Evolutionary conservation across 805 yeast species (phyloP).

Genomic region (Suhomyces prunicola): DNA sequence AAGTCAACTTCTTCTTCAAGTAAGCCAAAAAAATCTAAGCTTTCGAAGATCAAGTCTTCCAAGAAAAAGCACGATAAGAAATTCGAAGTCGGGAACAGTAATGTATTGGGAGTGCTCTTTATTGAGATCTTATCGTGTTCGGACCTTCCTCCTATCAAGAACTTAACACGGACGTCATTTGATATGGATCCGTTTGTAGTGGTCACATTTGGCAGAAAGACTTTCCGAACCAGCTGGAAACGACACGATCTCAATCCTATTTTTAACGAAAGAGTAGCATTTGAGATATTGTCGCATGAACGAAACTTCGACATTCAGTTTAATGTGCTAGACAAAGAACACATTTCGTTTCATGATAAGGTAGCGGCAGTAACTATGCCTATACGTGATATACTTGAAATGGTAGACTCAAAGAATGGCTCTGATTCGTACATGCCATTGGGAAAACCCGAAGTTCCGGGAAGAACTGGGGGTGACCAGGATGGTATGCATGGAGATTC

Average conservation of each 20-base stretch:
- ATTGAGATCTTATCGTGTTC: constrained; percentile 71
- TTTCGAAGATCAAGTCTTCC: constrained; percentile 6
- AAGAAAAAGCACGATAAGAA: constrained; percentile 10
- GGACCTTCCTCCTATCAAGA: constrained; percentile 74
- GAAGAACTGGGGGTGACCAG: neutral
- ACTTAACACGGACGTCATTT: constrained; percentile 70
- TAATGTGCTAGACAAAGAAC: constrained; percentile 80
- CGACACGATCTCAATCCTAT: constrained; percentile 80
- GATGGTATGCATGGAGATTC: neutral
- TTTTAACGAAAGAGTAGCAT: constrained; percentile 75
- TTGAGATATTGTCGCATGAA: constrained; percentile 72
- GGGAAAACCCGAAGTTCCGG: neutral
- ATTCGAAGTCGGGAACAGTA: constrained; percentile 38
- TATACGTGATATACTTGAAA: constrained; percentile 45
- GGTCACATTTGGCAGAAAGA: constrained; percentile 82
- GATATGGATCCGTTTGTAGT: constrained; percentile 98
- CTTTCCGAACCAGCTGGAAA: constrained; percentile 80
- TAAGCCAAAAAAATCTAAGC: constrained; percentile 10
- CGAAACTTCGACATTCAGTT: constrained; percentile 62
- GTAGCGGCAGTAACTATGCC: constrained; percentile 67
- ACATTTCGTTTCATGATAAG: constrained; percentile 75
- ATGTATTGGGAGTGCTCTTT: constrained; percentile 66
- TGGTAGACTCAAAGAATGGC: constrained; percentile 20
- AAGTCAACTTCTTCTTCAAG: neutral
- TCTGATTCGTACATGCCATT: constrained; percentile 2